Base-by-base conservation (phyloP, 2,329 filamentous ascomycete genomes). In the Arthroderma uncinatum region DNA sequence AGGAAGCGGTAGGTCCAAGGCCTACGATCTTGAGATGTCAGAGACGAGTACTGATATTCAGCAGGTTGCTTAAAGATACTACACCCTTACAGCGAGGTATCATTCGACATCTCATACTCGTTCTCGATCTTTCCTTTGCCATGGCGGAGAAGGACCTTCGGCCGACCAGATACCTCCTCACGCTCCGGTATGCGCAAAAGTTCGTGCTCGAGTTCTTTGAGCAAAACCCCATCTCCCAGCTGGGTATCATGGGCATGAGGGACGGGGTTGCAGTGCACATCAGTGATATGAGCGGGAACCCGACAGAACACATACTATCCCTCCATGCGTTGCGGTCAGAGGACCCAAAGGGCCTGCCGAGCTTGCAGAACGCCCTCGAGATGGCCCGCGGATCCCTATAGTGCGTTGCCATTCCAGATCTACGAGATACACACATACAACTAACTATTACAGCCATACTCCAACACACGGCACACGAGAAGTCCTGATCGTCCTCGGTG, bases 171-270 rank as follows among this genome's bases (percentile, higher is more conserved):
- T 91, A 92, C 71, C 80, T 90, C 37, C 80, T 96, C 33, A 86
- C 85, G 55, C 79, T 96, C 66, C 84, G 84, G 62, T 94, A 90
- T 71, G 86, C 90, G 14, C 82, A 86, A 62, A 86, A 90, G 58
- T 98, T 97, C 71, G 86, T 97, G 53, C 81, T 85, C 59, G 92
- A 96, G 70, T 98, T 89, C 74, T 98, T 97, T 68, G 93, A 97
- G 73, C 93, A 98, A 73, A 98, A 98, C 66, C 93, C 93, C 9
- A 97, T 98, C 63, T 95, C 90, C 8, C 93, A 98, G 73, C 81
- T 98, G 57, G 91, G 87, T 23, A 86, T 98, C 30, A 78, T 98
- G 39, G 92, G 88, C 54, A 95, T 97, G 87, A 83, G 88, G 60
- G 93, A 97, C 69, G 93, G 93, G 14, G 78, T 97, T 14, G 91